Base-by-base conservation (phyloP, 495 filamentous ascomycete species). In the Penicillium mononematosum region DNA sequence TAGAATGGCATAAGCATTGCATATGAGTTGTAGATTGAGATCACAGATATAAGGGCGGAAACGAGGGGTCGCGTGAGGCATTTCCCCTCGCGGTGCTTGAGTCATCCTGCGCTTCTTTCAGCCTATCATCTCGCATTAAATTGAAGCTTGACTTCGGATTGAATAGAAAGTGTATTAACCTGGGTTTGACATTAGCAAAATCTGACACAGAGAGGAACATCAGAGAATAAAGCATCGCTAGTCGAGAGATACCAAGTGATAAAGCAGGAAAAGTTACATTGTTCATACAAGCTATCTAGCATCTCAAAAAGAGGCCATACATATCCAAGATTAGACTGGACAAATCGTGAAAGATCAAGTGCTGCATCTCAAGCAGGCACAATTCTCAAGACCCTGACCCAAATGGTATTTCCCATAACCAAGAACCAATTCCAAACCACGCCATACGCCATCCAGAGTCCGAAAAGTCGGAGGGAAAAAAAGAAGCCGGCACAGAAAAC, bases 321-420 rank as follows among this genome's bases (percentile, higher is more conserved):
- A 53, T 49, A 51, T 59, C 50, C 22, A 59, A 67, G 43, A 57
- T 31, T 55, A 45, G 45, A 36, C 47, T 49, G 34, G 58, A 68
- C 57, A 66, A 54, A 66, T 59, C 53, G 57, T 61, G 9, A 60
- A 58, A 52, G 49, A 63, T 56, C 49, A 41, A 56, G 47, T 46
- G 32, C 54, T 55, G 50, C 36, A 49, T 34, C 52, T 29, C 55
- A 42, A 27, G 29, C 50, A 59, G 41, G 36, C 51, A 61, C 20
- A 51, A 29, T 27, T 45, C 42, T 42, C 52, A 57, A 49, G 59
- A 53, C 61, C 64, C 49, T 61, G 45, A 53, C 60, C 66, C 59
- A 65, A 60, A 59, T 65, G 68, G 66, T 71, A 70, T 74, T 68
- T 69, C 66, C 64, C 66, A 53, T 66, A 67, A 64, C 70, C 63